Evolutionary conservation across 805 yeast genomes (phyloP).

Genomic region (Kuraishia floccosa): DNA sequence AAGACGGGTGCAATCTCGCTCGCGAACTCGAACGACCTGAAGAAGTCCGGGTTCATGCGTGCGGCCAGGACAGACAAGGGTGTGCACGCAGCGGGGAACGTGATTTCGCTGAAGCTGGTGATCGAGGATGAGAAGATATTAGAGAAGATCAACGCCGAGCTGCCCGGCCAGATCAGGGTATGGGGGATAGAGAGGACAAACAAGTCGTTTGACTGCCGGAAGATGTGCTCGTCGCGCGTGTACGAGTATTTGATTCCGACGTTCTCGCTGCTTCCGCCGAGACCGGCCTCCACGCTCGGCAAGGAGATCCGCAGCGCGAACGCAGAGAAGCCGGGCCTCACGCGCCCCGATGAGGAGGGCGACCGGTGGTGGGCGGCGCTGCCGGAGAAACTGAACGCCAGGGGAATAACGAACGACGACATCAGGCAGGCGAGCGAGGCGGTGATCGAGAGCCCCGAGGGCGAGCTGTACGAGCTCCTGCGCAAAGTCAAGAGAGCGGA

Average conservation of each 20-base stretch:
- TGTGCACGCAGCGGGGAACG: conserved; percentile 95
- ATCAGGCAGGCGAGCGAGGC: conserved; percentile 21
- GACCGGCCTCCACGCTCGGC: conserved; percentile 59
- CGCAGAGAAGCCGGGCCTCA: conserved; percentile 41
- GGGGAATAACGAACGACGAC: conserved; percentile 28
- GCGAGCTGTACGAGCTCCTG: conserved; percentile 26
- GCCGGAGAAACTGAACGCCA: conserved; percentile 19
- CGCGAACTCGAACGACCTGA: conserved; percentile 80
- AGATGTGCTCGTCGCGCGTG: conserved; percentile 90
- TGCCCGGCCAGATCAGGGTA: conserved; percentile 81
- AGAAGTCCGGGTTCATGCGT: conserved; percentile 78
- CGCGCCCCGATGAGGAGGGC: conserved; percentile 59
- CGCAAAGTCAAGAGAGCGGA: conserved; percentile 53
- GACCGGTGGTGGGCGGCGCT: conserved; percentile 60
- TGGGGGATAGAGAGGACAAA: conserved; percentile 92
- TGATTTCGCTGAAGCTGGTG: conserved; percentile 72
- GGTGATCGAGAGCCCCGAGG: conserved; percentile 22
- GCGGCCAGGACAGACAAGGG: conserved; percentile 92
- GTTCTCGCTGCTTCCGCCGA: conserved; percentile 84
- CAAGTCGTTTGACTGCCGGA: conserved; percentile 88
- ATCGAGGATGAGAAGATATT: conserved; percentile 72
- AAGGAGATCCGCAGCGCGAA: conserved; percentile 45
- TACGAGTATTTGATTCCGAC: conserved; percentile 93
- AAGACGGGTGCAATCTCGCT: conserved; percentile 82
- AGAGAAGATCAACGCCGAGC: conserved; percentile 54